Evolutionary conservation across 1,284 basidiomycete genomes (phyloP).

Genomic region (Heterobasidion parviporum): DNA sequence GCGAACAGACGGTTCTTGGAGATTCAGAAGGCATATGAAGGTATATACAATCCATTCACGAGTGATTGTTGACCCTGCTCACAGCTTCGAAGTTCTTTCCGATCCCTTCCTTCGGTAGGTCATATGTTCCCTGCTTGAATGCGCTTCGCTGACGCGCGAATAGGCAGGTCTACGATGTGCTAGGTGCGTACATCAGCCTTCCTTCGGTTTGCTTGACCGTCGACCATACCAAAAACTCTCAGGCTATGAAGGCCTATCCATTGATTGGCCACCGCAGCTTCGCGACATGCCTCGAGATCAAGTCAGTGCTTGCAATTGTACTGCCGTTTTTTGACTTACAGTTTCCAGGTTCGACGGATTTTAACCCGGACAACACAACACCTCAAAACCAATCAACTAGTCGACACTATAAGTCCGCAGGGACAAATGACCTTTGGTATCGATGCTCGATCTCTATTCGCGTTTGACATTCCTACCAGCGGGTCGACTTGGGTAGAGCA

Average conservation of each 20-base stretch:
- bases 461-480: conserved; percentile 13
- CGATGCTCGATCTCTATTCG: conserved; percentile 41
- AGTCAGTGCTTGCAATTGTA: conserved; percentile 26
- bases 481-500: conserved; percentile 8
- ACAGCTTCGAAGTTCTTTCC: conserved; percentile 47
- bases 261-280: conserved; percentile 11
- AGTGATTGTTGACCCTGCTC: conserved; percentile 5
- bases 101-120: conserved; percentile 65
- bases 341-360: conserved; percentile 6
- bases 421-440: conserved; percentile 28
- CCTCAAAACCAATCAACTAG: conserved; percentile 10
- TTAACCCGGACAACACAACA: conserved; percentile 7
- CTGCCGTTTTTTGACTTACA: neutral
- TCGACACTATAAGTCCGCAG: conserved; percentile 16
- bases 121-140: conserved; percentile 5
- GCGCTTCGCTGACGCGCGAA: conserved; percentile 8
- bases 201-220: neutral
- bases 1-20: conserved; percentile 65
- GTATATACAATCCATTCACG: conserved; percentile 24
- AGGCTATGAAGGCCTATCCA: conserved; percentile 43
- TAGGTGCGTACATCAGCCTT: conserved; percentile 37
- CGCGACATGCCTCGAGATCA: conserved; percentile 22
- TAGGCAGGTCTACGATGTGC: conserved; percentile 63
- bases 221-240: neutral
- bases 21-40: conserved; percentile 74